Conservation (phyloP, 352 stramenopile genomes). For the Thalassiosira hispida region DNA sequence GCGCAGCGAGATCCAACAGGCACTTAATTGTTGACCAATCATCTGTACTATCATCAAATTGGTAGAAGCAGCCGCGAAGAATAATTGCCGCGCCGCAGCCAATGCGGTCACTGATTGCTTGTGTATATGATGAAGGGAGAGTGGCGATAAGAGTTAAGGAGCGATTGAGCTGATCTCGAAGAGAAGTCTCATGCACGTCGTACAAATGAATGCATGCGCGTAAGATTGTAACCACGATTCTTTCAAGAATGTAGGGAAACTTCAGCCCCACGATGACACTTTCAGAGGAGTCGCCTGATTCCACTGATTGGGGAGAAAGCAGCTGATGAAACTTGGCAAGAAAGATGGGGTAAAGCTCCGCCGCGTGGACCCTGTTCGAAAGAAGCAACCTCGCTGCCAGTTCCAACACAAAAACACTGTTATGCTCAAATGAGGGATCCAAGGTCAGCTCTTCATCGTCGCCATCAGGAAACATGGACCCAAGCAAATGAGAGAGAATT, state of each 20-base stretch:
- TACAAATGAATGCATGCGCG: constrained; percentile 78
- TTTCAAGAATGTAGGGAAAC: constrained; percentile 74
- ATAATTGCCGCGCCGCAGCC: constrained; percentile 80
- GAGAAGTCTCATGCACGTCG: constrained; percentile 29
- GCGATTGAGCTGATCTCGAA: constrained; percentile 55
- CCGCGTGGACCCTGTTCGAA: constrained; percentile 62
- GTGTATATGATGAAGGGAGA: constrained; percentile 63
- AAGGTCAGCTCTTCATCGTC: constrained; percentile 27
- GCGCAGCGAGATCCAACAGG: constrained; percentile 65
- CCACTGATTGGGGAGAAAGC: constrained; percentile 25
- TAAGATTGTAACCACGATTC: constrained; percentile 77
- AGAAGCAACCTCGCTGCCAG: constrained; percentile 67
- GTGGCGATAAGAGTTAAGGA: constrained; percentile 60
- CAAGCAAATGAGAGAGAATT: constrained; percentile 60
- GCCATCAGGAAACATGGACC: constrained; percentile 57
- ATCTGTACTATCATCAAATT: constrained; percentile 64
- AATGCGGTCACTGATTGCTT: constrained; percentile 66
- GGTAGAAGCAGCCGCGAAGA: constrained; percentile 62
- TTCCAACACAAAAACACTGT: constrained; percentile 74
- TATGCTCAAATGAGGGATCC: constrained; percentile 70
- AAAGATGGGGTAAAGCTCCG: constrained; percentile 71
- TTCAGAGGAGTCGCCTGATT: constrained; percentile 8
- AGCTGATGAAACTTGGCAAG: constrained; percentile 67
- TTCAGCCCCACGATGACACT: constrained; percentile 35
- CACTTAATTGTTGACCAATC: constrained; percentile 75